Percentiles rank a stretch among this genome's conserved stretches.
Evolutionary conservation across 441 rosid genomes (phyloP).

Genomic region (Adansonia madagascariensis): DNA sequence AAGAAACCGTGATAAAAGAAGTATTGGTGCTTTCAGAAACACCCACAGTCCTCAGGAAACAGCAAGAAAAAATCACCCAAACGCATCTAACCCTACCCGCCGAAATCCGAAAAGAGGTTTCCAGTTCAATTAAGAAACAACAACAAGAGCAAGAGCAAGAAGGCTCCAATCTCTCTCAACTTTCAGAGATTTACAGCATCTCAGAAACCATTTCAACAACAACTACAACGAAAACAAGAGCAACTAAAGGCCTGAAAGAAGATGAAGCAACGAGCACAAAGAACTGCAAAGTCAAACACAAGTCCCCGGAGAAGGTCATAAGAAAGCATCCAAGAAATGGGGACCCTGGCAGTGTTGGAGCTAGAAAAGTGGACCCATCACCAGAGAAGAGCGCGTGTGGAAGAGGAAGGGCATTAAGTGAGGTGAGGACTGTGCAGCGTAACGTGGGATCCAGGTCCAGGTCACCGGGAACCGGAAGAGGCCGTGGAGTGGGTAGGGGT

Average conservation of each 20-base stretch:
- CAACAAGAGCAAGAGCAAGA: conserved; percentile 22
- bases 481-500: conserved; percentile 33
- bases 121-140: conserved; percentile 29
- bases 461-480: conserved; percentile 54
- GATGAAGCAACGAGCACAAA: conserved; percentile 69
- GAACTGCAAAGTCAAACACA: conserved; percentile 37
- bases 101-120: conserved; percentile 25
- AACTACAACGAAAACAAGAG: conserved; percentile 51
- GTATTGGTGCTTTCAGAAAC: conserved; percentile 62
- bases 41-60: conserved; percentile 31
- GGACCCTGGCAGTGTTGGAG: conserved; percentile 37
- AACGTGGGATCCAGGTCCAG: conserved; percentile 52
- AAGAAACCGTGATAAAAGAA: conserved; percentile 75
- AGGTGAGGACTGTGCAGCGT: conserved; percentile 35
- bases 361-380: conserved; percentile 34
- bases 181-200: conserved; percentile 60
- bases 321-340: conserved; percentile 49
- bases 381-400: conserved; percentile 34
- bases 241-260: conserved; percentile 54
- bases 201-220: conserved; percentile 49
- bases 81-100: conserved; percentile 5
- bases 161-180: conserved; percentile 50
- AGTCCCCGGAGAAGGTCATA: conserved; percentile 51
- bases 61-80: neutral
- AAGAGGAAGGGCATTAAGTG: conserved; percentile 39